Base-by-base conservation (phyloP, 73 alveolate genomes). In the Tetrahymena elliotti region DNA sequence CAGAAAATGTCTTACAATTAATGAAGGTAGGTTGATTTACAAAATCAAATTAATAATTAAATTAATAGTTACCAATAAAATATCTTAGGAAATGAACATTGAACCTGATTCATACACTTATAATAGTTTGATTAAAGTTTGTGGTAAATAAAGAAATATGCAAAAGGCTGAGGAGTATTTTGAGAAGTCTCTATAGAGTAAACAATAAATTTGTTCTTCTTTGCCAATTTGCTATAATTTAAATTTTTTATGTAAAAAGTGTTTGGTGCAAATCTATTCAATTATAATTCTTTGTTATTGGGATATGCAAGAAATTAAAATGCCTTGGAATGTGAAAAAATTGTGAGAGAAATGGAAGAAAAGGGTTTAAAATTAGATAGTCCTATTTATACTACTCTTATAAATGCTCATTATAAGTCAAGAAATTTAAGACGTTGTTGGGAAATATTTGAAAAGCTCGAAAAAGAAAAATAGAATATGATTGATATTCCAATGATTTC, bases 351-450 rank as follows among this genome's bases (percentile, higher is more conserved):
- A 53, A 96, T 97, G 97, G 94, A 93, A 38, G 92, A 52, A 52
- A 95, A 93, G 10, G 98, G 98, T 10, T 39, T 97, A 36, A 93
- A 83, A 27, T 97, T 98, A 33, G 98, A 97, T 94, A 94, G 92
- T 1, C 98, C 96, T 0, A 93, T 96, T 18, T 97, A 96, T 83
- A 97, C 99, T 16, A 97, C 99, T 3, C 97, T 97, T 13, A 97
- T 97, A 20, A 96, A 97, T 84, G 98, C 98, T 8, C 97, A 94
- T 93, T 96, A 96, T 83, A 52, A 97, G 39, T 82, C 38, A 27
- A 97, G 95, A 83, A 88, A 97, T 83, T 39, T 83, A 27, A 33
- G 36, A 31, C 96, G 96, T 88, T 97, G 99, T 31, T 97, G 98
- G 99, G 99, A 97, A 27, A 83, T 97, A 33, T 97, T 93, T 93